Evolutionary conservation across 805 yeast species (phyloP).

Genomic region (Sungouiozyma intestinalis): DNA sequence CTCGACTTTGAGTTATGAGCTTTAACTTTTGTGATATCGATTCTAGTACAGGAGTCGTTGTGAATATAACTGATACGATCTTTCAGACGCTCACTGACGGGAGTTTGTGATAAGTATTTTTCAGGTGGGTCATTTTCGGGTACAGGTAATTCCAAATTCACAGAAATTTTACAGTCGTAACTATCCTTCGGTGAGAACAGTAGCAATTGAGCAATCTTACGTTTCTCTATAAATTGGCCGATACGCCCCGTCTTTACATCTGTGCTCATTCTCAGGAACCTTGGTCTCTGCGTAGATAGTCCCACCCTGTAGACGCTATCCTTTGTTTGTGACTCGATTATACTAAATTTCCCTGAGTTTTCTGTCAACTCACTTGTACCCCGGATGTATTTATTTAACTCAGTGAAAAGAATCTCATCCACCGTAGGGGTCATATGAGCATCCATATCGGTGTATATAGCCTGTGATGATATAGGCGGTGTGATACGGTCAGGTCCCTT

Average conservation of each 20-base stretch:
- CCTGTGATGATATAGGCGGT: conserved; percentile 60
- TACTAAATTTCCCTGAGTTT: conserved; percentile 43
- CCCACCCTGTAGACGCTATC: conserved; percentile 56
- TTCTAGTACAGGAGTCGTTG: conserved; percentile 58
- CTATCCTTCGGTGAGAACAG: conserved; percentile 66
- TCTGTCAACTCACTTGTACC: conserved; percentile 44
- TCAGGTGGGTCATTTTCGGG: conserved; percentile 43
- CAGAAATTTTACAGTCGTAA: conserved; percentile 66
- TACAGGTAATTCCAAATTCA: conserved; percentile 66
- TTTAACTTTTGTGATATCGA: conserved; percentile 59
- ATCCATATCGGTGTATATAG: conserved; percentile 46
- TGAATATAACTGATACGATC: conserved; percentile 66
- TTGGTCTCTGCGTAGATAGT: conserved; percentile 55
- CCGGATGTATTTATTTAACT: conserved; percentile 42
- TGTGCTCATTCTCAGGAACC: conserved; percentile 52
- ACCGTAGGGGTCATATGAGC: conserved; percentile 57
- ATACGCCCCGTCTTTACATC: conserved; percentile 59
- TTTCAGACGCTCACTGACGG: conserved; percentile 53
- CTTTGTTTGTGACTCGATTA: conserved; percentile 49
- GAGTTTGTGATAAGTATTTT: conserved; percentile 43
- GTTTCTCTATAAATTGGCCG: conserved; percentile 61
- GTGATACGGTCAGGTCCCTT: conserved; percentile 49
- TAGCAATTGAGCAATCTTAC: conserved; percentile 60
- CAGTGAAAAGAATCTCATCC: conserved; percentile 51
- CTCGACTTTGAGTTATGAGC: conserved; percentile 18